Evolutionary conservation across 768 basidiomycete species (phyloP).

Genomic region (Leccinum variicolor): DNA sequence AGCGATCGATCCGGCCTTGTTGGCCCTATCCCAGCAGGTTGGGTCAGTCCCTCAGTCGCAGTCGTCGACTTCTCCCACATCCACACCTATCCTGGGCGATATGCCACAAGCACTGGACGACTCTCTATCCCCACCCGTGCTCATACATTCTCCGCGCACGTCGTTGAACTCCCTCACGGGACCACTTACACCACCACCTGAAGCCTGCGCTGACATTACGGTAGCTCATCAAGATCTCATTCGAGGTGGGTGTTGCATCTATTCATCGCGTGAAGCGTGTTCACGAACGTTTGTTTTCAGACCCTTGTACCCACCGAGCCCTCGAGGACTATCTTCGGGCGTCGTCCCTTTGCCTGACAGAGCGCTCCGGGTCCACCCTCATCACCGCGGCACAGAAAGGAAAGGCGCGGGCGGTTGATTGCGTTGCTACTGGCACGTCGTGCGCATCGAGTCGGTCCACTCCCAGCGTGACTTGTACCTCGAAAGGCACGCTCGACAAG

Average conservation of each 20-base stretch:
- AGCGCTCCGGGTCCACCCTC: neutral
- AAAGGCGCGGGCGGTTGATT: slow-evolving; percentile 7
- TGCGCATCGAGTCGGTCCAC: slow-evolving; percentile 1
- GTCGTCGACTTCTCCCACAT: neutral
- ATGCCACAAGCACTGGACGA: slow-evolving; percentile 3
- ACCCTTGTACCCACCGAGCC: neutral
- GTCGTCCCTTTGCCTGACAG: neutral
- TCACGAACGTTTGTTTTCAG: slow-evolving; percentile 12
- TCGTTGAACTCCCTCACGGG: slow-evolving; percentile 31
- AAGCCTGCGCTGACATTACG: slow-evolving; percentile 10
- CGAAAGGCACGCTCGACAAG: slow-evolving; percentile 25
- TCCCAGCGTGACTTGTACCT: neutral
- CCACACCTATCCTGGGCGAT: neutral
- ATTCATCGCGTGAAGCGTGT: neutral
- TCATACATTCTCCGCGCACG: slow-evolving; percentile 28
- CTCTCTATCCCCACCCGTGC: slow-evolving; percentile 16
- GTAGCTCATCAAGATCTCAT: neutral
- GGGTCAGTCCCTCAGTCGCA: neutral
- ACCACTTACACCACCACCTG: slow-evolving; percentile 23
- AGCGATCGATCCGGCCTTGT: slow-evolving; percentile 32
- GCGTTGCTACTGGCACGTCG: neutral
- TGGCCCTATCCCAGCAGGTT: slow-evolving; percentile 26
- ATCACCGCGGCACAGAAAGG: slow-evolving; percentile 13
- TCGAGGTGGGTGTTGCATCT: slow-evolving; percentile 7
- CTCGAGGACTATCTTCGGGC: neutral